Conservation (phyloP, 331 rosid species). For the Phaseolus coccineus region DNA sequence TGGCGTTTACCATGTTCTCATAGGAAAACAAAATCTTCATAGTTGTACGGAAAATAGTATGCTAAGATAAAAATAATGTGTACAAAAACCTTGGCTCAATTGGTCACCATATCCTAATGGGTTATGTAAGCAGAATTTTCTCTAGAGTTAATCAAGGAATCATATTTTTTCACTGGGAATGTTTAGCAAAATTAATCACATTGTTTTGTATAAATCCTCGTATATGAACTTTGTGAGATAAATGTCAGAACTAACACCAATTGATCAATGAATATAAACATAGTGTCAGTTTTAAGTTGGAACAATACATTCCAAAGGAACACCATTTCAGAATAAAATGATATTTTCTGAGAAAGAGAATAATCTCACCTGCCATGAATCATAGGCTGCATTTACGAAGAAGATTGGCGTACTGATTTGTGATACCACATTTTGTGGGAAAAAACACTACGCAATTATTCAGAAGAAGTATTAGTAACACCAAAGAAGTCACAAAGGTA, state of each 20-base stretch:
- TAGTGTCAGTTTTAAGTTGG: neutral
- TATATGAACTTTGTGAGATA: neutral
- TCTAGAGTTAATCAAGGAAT: neutral
- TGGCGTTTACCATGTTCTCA: neutral
- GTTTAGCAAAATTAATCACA: neutral
- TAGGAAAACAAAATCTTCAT: neutral
- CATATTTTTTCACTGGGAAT: neutral
- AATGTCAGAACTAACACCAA: neutral
- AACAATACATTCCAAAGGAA: neutral
- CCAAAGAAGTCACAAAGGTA: neutral
- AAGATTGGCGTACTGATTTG: conserved; percentile 77
- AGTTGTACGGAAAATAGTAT: neutral
- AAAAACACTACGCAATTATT: conserved; percentile 71
- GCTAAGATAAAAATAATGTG: neutral
- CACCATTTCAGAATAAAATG: conserved; percentile 11
- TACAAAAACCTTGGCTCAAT: neutral
- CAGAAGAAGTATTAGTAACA: conserved; percentile 34
- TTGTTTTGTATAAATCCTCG: conserved; percentile 3
- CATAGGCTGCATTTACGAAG: conserved; percentile 88
- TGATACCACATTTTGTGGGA: conserved; percentile 72
- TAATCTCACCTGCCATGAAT: conserved; percentile 89
- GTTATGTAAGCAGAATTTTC: neutral
- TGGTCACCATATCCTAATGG: conserved; percentile 3
- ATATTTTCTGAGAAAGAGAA: conserved; percentile 4
- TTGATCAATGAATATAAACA: conserved; percentile 7